A percentile compares a stretch with the other conserved stretches of the same genome.
phyloP scores from a whole-genome alignment of 2,329 filamentous ascomycete species.

The Chaetomiaceae sp. region DNA sequence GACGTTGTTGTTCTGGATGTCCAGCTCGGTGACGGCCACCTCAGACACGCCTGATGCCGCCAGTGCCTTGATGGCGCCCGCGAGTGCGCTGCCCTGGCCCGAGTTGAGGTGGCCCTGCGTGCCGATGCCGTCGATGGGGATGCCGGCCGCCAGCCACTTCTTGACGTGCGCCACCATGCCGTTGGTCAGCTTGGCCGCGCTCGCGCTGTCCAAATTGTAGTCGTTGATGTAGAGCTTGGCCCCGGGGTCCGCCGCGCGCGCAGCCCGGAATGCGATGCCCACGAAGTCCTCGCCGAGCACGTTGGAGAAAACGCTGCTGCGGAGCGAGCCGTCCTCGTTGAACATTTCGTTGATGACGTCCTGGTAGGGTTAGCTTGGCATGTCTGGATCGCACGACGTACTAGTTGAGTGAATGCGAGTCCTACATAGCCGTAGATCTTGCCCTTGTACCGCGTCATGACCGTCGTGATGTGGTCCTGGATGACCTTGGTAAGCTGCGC shows the following conservation, averaged over 20 bases:
- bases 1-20: conserved; percentile 54
- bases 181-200: conserved; percentile 50
- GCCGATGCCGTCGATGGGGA: conserved; percentile 62
- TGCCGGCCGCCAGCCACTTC: conserved; percentile 56
- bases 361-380: too few relatives aligned
- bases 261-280: conserved; percentile 63
- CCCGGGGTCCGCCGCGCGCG: conserved; percentile 58
- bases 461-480: conserved; percentile 53
- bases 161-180: conserved; percentile 56
- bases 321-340: conserved; percentile 55
- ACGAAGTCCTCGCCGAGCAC: conserved; percentile 68
- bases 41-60: conserved; percentile 47
- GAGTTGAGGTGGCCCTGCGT: conserved; percentile 51
- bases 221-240: conserved; percentile 76
- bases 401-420: too few relatives aligned
- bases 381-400: too few relatives aligned
- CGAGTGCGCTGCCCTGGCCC: conserved; percentile 41
- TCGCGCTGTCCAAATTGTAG: conserved; percentile 60
- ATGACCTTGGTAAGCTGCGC: conserved; percentile 50
- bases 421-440: conserved; percentile 57
- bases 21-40: conserved; percentile 62
- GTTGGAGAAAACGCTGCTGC: conserved; percentile 58
- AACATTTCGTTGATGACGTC: conserved; percentile 65
- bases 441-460: conserved; percentile 57
- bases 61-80: conserved; percentile 48